Percentiles rank a stretch among this genome's conserved stretches.
Evolutionary conservation across 768 basidiomycete species (phyloP).

Genomic region (Paxillus involutus): DNA sequence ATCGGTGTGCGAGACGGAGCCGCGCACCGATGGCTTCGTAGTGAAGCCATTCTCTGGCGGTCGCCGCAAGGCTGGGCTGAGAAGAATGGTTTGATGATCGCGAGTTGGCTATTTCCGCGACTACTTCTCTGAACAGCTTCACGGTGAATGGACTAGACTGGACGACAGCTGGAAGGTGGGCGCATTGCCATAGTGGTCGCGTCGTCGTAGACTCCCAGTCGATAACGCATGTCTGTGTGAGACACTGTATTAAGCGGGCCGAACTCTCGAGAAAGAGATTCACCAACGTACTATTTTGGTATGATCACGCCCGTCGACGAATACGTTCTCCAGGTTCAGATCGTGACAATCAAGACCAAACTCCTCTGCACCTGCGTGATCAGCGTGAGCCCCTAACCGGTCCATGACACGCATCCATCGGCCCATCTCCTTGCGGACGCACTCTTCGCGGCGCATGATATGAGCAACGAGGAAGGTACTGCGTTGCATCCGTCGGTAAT

Average conservation of each 20-base stretch:
- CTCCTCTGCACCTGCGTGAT: constrained; percentile 44
- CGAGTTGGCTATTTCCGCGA: constrained; percentile 45
- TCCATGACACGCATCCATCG: constrained; percentile 74
- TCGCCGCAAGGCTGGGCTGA: constrained; percentile 35
- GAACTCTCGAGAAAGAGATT: neutral
- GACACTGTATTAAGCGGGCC: neutral
- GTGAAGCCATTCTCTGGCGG: constrained; percentile 72
- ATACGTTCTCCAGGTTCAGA: constrained; percentile 80
- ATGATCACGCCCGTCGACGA: constrained; percentile 69
- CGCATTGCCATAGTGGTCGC: constrained; percentile 81
- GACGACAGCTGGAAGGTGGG: constrained; percentile 78
- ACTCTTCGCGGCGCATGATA: constrained; percentile 59
- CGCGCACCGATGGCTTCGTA: constrained; percentile 66
- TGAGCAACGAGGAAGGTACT: constrained; percentile 78
- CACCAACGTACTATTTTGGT: constrained; percentile 62
- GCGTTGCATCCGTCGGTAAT: constrained; percentile 80
- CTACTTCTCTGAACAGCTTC: constrained; percentile 66
- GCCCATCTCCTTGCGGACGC: constrained; percentile 67
- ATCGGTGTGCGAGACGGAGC: constrained; percentile 76
- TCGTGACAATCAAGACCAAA: constrained; percentile 87
- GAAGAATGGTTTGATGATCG: constrained; percentile 19
- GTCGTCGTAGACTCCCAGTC: constrained; percentile 93
- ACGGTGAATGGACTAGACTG: constrained; percentile 76
- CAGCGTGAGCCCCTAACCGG: constrained; percentile 39
- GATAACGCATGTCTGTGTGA: constrained; percentile 73